These are phyloP conservation scores for Plasmopara viticola DNA, from an alignment of 352 stramenopile genomes.

Conservation along the genomic window DNA sequence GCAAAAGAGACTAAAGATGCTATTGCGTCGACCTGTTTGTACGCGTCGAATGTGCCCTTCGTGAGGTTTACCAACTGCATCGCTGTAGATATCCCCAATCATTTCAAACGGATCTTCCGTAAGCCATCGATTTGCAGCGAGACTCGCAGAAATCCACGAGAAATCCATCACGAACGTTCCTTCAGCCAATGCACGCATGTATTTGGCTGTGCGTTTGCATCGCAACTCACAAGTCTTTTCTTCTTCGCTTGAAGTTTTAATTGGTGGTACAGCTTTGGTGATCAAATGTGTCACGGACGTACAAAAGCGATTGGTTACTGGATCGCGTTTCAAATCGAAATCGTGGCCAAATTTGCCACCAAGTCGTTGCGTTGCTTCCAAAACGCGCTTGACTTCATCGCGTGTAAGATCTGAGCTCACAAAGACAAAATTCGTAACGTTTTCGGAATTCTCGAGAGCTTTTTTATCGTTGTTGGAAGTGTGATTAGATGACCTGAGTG, in stretches of 20 bases:
- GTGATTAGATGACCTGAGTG: conserved; percentile 13
- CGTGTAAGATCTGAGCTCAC: conserved; percentile 53
- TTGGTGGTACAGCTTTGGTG: conserved; percentile 44
- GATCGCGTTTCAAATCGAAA: conserved; percentile 62
- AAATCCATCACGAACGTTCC: conserved; percentile 72
- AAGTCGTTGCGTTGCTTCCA: conserved; percentile 50
- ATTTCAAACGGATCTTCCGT: conserved; percentile 70
- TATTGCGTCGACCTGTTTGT: conserved; percentile 51
- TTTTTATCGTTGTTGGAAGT: conserved; percentile 11
- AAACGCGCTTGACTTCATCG: conserved; percentile 46
- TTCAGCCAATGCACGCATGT: conserved; percentile 78
- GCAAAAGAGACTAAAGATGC: conserved; percentile 71
- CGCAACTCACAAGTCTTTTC: conserved; percentile 23
- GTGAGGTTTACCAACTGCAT: conserved; percentile 58
- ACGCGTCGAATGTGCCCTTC: conserved; percentile 44
- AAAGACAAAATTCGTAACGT: conserved; percentile 36
- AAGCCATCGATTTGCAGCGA: conserved; percentile 56
- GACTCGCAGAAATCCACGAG: conserved; percentile 64
- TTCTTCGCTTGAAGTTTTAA: conserved; percentile 7
- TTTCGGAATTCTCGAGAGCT: conserved; percentile 1
- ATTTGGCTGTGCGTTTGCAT: conserved; percentile 81
- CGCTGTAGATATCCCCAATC: conserved; percentile 73
- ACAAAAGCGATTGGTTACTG: conserved; percentile 26
- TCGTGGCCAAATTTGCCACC: conserved; percentile 65
- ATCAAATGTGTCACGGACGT: conserved; percentile 75